These are phyloP conservation scores for Populus davidiana DNA, from an alignment of 345 rosid genomes.

Conservation along the genomic window DNA sequence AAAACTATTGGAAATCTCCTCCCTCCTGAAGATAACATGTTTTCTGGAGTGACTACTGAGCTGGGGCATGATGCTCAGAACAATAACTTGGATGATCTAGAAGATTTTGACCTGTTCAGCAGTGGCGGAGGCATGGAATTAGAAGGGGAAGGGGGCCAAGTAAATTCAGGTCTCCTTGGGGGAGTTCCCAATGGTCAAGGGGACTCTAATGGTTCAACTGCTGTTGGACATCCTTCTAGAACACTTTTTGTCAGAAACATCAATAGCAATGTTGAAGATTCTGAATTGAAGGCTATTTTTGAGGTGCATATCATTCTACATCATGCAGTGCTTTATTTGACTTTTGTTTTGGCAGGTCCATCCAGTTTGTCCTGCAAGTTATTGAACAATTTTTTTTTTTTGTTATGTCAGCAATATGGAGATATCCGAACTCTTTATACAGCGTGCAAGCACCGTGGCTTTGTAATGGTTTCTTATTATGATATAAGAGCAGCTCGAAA, in stretches of 20 bases:
- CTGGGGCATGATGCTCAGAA: conserved; percentile 32
- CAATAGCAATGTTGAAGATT: conserved; percentile 65
- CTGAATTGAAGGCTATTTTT: conserved; percentile 69
- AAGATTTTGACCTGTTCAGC: conserved; percentile 85
- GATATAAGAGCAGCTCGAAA: conserved; percentile 20
- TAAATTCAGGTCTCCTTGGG: conserved; percentile 26
- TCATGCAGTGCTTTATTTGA: not conserved
- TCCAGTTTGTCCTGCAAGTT: not conserved
- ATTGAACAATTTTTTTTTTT: conserved; percentile 11
- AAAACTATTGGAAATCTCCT: conserved; percentile 90
- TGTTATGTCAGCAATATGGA: conserved; percentile 65
- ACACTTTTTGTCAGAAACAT: conserved; percentile 80
- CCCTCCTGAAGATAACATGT: conserved; percentile 89
- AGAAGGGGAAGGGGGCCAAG: conserved; percentile 46
- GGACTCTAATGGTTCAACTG: conserved; percentile 44
- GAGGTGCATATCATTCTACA: conserved; percentile 49
- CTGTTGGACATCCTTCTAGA: conserved; percentile 75
- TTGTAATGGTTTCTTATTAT: conserved; percentile 73
- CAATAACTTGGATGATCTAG: conserved; percentile 49
- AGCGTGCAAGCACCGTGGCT: conserved; percentile 79
- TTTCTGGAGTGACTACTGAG: conserved; percentile 79
- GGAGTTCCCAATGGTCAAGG: conserved; percentile 40
- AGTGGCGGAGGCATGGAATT: conserved; percentile 94
- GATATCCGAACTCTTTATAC: conserved; percentile 69
- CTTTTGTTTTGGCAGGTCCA: not conserved